Percentiles rank a stretch among this genome's conserved stretches.
Evolutionary conservation across 2,329 filamentous ascomycete genomes (phyloP).

Genomic region (Ceratocystis harringtonii): DNA sequence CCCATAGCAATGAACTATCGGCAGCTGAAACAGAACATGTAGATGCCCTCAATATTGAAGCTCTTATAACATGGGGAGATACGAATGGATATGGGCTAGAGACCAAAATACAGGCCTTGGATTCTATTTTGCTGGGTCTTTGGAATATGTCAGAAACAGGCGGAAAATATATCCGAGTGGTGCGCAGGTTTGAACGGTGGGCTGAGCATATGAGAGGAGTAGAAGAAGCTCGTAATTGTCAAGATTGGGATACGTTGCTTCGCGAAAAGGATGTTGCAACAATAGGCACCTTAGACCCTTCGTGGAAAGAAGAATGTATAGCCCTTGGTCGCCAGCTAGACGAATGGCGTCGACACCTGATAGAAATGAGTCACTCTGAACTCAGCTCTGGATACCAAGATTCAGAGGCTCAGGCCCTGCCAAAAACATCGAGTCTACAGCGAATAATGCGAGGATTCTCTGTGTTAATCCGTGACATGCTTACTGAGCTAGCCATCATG

Average conservation of each 20-base stretch:
- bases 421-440: conserved; percentile 28
- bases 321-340: conserved; percentile 40
- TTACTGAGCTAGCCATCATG: conserved; percentile 48
- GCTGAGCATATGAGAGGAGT: conserved; percentile 33
- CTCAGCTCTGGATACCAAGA: conserved; percentile 16
- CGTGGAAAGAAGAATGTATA: conserved; percentile 45
- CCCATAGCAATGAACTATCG: conserved; percentile 25
- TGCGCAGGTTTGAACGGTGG: conserved; percentile 47
- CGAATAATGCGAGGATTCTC: conserved; percentile 35
- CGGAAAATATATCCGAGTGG: conserved; percentile 40
- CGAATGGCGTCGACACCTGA: conserved; percentile 35
- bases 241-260: conserved; percentile 25
- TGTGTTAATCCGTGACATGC: conserved; percentile 41
- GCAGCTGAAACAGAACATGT: conserved; percentile 29
- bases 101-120: conserved; percentile 42
- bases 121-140: conserved; percentile 40
- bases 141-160: conserved; percentile 42
- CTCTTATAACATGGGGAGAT: conserved; percentile 36
- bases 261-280: conserved; percentile 31
- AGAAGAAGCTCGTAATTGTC: conserved; percentile 29
- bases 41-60: conserved; percentile 37
- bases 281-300: conserved; percentile 38
- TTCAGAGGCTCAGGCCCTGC: background rate
- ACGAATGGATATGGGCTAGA: conserved; percentile 29
- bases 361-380: conserved; percentile 28